Conservation (phyloP, 441 rosid genomes). For the Populus hybrid region DNA sequence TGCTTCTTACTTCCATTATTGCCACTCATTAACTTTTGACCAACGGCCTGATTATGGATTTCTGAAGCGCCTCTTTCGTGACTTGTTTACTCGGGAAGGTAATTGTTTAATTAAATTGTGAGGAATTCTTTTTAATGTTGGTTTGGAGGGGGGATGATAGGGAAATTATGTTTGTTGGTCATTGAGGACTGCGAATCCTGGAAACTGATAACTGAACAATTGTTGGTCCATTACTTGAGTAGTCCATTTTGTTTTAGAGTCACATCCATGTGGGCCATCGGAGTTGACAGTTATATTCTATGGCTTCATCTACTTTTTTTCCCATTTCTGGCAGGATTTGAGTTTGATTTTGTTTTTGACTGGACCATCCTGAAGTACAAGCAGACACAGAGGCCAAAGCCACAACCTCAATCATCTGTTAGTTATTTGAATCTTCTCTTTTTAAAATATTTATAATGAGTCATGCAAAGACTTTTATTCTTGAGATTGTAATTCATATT, state of each 20-base stretch:
- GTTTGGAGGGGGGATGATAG: background rate
- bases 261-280: background rate
- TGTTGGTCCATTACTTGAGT: background rate
- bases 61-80: constrained; percentile 84
- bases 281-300: background rate
- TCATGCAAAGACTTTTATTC: background rate
- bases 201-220: background rate
- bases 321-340: constrained; percentile 40
- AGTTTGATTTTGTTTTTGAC: constrained; percentile 65
- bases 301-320: background rate
- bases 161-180: background rate
- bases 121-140: background rate
- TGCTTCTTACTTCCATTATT: constrained; percentile 87
- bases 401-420: constrained; percentile 43
- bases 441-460: background rate
- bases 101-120: background rate
- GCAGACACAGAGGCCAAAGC: constrained; percentile 42
- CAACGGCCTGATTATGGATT: constrained; percentile 92
- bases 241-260: background rate
- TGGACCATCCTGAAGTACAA: constrained; percentile 89
- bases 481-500: background rate
- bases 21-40: constrained; percentile 84
- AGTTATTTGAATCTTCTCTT: constrained; percentile 13
- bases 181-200: background rate
- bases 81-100: constrained; percentile 80